Evolutionary conservation across 495 filamentous ascomycete species (phyloP).

Genomic region (Aspergillus mulundensis): DNA sequence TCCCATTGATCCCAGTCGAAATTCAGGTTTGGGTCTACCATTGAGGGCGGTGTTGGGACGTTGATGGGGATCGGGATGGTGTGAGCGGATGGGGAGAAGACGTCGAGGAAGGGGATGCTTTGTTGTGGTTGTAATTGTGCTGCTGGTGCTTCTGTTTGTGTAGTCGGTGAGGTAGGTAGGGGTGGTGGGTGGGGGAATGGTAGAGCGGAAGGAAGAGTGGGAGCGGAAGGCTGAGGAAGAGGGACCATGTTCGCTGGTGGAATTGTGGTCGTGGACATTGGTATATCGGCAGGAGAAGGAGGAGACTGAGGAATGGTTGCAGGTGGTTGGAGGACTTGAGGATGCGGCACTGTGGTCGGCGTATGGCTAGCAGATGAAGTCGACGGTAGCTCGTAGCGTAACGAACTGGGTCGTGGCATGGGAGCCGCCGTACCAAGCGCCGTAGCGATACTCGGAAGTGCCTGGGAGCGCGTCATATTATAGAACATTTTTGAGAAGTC

Average conservation of each 20-base stretch:
- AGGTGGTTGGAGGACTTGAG: constrained; percentile 10
- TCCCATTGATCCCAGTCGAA: constrained; percentile 53
- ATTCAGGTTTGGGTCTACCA: constrained; percentile 43
- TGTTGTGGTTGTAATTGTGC: neutral
- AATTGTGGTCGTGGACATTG: neutral
- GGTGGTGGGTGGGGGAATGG: constrained; percentile 7
- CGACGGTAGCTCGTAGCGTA: constrained; percentile 26
- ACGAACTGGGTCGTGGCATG: constrained; percentile 22
- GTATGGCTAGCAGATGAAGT: neutral
- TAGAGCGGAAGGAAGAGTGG: neutral
- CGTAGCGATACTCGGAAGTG: constrained; percentile 16
- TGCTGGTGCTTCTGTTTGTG: neutral
- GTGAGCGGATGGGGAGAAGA: constrained; percentile 20
- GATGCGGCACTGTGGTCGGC: neutral
- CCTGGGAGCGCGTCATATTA: constrained; percentile 37
- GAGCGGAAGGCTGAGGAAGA: neutral
- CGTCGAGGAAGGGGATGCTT: constrained; percentile 22
- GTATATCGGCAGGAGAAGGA: constrained; percentile 19
- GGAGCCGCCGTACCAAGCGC: constrained; percentile 15
- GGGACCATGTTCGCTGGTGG: neutral
- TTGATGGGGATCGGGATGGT: constrained; percentile 11
- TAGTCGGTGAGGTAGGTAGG: constrained; percentile 4
- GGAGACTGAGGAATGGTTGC: constrained; percentile 17
- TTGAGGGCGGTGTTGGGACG: constrained; percentile 39
- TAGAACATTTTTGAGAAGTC: constrained; percentile 41